Conservation (phyloP, 2,329 filamentous ascomycete species). For the Hypoxylon sp. region DNA sequence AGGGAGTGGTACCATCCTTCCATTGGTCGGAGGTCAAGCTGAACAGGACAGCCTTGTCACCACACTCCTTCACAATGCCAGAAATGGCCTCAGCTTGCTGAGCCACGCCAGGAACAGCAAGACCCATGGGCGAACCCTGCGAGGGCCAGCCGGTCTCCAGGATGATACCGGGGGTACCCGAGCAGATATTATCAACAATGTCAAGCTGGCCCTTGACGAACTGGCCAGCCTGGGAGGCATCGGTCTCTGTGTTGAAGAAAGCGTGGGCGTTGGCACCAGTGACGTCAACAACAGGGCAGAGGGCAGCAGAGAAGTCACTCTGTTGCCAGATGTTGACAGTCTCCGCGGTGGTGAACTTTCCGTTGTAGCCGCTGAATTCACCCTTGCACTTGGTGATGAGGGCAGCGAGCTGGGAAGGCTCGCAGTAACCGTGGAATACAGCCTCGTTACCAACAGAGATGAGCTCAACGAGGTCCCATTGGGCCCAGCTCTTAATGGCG, state of each 20-base stretch:
- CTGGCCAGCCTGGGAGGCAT: constrained; percentile 75
- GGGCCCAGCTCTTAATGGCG: constrained; percentile 78
- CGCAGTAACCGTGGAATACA: constrained; percentile 80
- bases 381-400: constrained; percentile 79
- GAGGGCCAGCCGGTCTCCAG: constrained; percentile 94
- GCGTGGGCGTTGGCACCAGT: constrained; percentile 91
- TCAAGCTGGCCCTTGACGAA: constrained; percentile 83
- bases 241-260: constrained; percentile 86
- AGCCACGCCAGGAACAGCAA: constrained; percentile 74
- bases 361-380: constrained; percentile 80
- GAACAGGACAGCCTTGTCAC: constrained; percentile 83
- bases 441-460: constrained; percentile 94
- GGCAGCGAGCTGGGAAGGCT: constrained; percentile 72
- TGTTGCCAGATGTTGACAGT: constrained; percentile 83
- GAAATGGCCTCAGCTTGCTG: constrained; percentile 82
- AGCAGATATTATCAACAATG: constrained; percentile 78
- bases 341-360: constrained; percentile 87
- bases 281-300: constrained; percentile 84
- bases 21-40: constrained; percentile 83
- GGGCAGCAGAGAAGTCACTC: constrained; percentile 65
- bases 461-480: constrained; percentile 83
- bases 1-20: constrained; percentile 77
- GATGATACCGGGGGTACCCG: constrained; percentile 76
- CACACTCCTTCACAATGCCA: constrained; percentile 76
- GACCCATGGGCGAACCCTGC: constrained; percentile 77